These are phyloP conservation scores for Celoporthe dispersa DNA, from an alignment of 2,329 filamentous ascomycete genomes.

Conservation along the genomic window DNA sequence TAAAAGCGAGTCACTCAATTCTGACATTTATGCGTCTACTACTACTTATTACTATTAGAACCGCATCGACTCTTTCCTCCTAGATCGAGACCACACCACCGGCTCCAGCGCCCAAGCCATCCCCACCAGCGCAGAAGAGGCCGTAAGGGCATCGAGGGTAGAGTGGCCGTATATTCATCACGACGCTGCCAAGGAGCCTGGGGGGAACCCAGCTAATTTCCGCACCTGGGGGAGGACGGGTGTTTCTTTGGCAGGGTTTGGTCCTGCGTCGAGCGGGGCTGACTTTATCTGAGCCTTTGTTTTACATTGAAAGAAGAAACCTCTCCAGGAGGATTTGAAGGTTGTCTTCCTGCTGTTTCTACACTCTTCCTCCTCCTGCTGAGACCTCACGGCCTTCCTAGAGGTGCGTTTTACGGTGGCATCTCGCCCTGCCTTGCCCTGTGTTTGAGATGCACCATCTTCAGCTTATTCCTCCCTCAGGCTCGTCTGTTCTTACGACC, in stretches of 20 bases:
- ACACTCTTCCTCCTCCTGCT: too few species aligned
- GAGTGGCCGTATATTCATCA: slow-evolving; percentile 23
- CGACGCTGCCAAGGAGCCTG: background rate
- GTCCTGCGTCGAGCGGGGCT: background rate
- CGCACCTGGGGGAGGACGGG: slow-evolving; percentile 13
- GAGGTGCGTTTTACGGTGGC: too few species aligned
- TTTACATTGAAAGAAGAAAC: background rate
- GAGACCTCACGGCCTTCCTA: too few species aligned
- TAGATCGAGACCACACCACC: slow-evolving; percentile 20
- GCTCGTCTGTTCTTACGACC: too few species aligned
- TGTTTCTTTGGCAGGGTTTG: background rate
- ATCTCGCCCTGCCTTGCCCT: too few species aligned
- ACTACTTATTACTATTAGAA: slow-evolving; percentile 16
- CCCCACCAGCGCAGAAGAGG: background rate
- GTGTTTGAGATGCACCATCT: too few species aligned
- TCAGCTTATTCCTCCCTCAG: too few species aligned
- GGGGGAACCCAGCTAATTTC: background rate
- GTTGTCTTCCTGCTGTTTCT: too few species aligned
- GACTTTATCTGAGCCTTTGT: slow-evolving; percentile 3
- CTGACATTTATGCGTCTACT: background rate
- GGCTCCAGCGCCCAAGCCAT: background rate
- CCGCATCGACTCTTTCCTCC: slow-evolving; percentile 29
- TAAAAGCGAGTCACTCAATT: background rate
- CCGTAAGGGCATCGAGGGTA: background rate
- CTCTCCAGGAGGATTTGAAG: too few species aligned